Evolutionary conservation across 257 asterid species (phyloP), one percentile per base, ranked within the genome.

Genomic region (Solanum medicagineum): DNA sequence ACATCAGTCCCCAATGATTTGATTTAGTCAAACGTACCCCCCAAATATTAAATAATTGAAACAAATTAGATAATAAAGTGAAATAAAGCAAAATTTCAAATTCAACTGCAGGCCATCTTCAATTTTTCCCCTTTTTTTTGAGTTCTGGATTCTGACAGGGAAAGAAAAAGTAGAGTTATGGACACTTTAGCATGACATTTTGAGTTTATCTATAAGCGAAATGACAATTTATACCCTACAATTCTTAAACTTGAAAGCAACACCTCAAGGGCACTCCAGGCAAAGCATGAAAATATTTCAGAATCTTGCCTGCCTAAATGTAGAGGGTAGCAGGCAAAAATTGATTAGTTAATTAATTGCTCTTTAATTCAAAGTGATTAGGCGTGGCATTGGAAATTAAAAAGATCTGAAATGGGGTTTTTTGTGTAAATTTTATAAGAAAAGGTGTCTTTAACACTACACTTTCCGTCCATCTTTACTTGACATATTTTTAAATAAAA

Each of bases 301-400:
- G 86, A 57, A 42, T 66, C 55, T 74, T 66, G 65, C 79, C 62
- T 68, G 80, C 62, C 20, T 57, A 49, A 63, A 83, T 86, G 87
- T 57, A 42, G 81, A 74, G 59, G 65, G 8, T 85, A 40, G n/a
- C 54, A 88, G 86, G 79, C 24, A 24, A 59, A 40, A 4, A 16
- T 60, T 84, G 59, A 83, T 90, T 84, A 85, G 68, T 81, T 54
- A 81, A 85, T 83, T 87, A 86, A 88, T 85, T 85, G 85, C n/a
- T 45, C 80, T 86, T 84, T 90, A 88, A 88, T 68, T 88, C 70
- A 60, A 86, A 60, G 86, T 79, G 56, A 88, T 87, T 89, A 92
- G 92, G 98, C 97, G 97, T 94, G 98, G 59, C 93, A 87, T 86
- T 80, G 93, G 93, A 86, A 91, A 86, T 83, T 85, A 87, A 86